phyloP scores from a whole-genome alignment of 352 stramenopile species.

The Thraustochytrium striatum region DNA sequence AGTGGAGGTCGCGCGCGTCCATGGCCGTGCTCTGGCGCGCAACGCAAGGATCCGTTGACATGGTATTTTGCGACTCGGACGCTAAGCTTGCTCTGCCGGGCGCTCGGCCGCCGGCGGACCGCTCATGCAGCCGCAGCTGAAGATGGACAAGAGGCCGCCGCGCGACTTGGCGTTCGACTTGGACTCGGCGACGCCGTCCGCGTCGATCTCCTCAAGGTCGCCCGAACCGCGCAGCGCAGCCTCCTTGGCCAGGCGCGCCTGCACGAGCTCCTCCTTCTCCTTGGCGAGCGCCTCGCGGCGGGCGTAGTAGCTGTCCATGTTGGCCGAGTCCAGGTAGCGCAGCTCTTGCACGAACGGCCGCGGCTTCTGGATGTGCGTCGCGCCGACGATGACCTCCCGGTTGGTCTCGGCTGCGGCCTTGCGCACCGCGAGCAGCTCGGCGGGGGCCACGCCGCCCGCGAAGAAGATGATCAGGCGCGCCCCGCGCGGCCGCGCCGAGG shows the following conservation, averaged over 20 bases:
- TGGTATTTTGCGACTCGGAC: no score
- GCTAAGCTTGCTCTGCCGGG: background rate
- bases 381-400: constrained; percentile 56
- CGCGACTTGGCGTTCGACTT: background rate
- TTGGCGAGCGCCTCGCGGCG: background rate
- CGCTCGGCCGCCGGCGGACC: background rate
- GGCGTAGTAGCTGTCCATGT: background rate
- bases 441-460: constrained; percentile 84
- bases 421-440: constrained; percentile 72
- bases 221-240: background rate
- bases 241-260: background rate
- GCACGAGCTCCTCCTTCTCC: background rate
- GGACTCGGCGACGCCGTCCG: background rate
- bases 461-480: constrained; percentile 92
- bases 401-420: constrained; percentile 57
- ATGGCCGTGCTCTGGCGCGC: no score
- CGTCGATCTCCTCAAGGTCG: background rate
- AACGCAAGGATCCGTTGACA: no score
- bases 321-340: background rate
- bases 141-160: background rate
- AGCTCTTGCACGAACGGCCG: constrained; percentile 43
- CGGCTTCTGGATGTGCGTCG: constrained; percentile 51
- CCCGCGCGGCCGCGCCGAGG: constrained; percentile 63
- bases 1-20: no score
- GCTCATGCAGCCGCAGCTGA: background rate